Conservation (phyloP, 805 yeast genomes). For the Starmerella potacharoeniae region DNA sequence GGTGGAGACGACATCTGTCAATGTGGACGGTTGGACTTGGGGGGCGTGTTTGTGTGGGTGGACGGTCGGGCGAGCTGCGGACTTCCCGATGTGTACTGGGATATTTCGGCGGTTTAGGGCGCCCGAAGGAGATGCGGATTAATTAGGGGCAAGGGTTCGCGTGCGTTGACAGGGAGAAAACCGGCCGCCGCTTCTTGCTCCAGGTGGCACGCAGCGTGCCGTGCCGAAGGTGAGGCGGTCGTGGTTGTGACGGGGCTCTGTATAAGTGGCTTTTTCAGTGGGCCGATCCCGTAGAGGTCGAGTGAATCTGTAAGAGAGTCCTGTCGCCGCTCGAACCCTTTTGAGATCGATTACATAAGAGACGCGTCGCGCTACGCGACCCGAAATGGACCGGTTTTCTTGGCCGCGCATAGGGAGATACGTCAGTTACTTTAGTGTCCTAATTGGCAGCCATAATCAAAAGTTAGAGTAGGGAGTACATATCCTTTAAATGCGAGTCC, state of each 20-base stretch:
- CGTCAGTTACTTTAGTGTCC: background rate
- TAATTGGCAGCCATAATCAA: background rate
- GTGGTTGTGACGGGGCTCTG: too few relatives aligned
- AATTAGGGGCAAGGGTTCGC: slow-evolving; percentile 2
- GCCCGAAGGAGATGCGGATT: background rate
- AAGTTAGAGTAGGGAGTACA: background rate
- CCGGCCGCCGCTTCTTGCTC: background rate
- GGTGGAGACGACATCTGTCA: slow-evolving; percentile 13
- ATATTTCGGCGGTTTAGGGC: background rate
- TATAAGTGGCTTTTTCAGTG: too few relatives aligned
- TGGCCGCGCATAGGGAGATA: too few relatives aligned
- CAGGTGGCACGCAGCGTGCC: too few relatives aligned
- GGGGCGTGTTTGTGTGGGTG: background rate
- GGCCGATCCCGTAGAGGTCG: too few relatives aligned
- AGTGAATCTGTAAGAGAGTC: background rate
- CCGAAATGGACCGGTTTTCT: too few relatives aligned
- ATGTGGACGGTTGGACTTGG: background rate
- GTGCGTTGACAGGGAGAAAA: background rate
- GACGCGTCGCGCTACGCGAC: background rate
- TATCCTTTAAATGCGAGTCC: too few relatives aligned
- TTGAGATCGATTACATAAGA: background rate
- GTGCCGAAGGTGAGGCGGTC: too few relatives aligned
- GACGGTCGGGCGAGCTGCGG: background rate
- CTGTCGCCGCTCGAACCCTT: background rate
- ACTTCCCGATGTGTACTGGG: background rate